Percentiles rank a stretch among this genome's conserved stretches.
Conservation (phyloP, 768 basidiomycete species). For the Leccinum ochraceum region DNA sequence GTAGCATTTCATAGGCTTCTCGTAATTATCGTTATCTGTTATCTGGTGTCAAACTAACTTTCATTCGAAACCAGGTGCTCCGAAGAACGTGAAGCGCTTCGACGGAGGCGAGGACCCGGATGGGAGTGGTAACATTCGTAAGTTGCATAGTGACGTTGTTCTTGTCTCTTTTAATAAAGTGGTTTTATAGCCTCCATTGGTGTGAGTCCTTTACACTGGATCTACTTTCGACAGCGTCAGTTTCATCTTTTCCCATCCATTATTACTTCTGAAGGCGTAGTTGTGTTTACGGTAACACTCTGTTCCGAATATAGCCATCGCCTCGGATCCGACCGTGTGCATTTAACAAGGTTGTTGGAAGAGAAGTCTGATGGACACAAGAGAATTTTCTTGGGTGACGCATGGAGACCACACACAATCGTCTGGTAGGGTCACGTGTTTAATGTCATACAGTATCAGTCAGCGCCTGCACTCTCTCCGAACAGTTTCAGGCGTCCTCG, state of each 20-base stretch:
- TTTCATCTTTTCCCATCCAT: slow-evolving; percentile 1
- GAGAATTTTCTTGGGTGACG: background rate
- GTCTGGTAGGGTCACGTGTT: background rate
- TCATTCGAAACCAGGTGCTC: slow-evolving; percentile 20
- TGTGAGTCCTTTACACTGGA: slow-evolving; percentile 46
- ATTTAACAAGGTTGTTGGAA: slow-evolving; percentile 13
- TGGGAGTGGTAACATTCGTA: slow-evolving; percentile 51
- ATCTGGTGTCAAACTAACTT: slow-evolving; percentile 6
- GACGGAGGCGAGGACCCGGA: slow-evolving; percentile 46
- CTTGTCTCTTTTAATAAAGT: background rate
- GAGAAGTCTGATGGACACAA: slow-evolving; percentile 6
- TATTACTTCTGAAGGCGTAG: background rate
- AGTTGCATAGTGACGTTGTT: slow-evolving; percentile 9
- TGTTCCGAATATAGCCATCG: slow-evolving; percentile 26
- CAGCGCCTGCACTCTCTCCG: background rate
- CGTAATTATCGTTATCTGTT: background rate
- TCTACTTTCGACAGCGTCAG: slow-evolving; percentile 49
- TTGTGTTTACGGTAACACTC: slow-evolving; percentile 7
- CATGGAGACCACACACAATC: background rate
- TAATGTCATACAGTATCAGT: background rate
- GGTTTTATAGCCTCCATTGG: slow-evolving; percentile 43
- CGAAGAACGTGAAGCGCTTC: slow-evolving; percentile 43
- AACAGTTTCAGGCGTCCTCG: background rate
- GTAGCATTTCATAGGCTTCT: background rate
- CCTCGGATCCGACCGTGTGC: slow-evolving; percentile 35